phyloP scores from a whole-genome alignment of 176 grass and related monocot species.

The Hordeum vulgare region MorexV3_pseudomolecules_assembly NC_058521.1:356298712-356299211 shows the following conservation, averaged over 20 bases:
- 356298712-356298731: too few species aligned
- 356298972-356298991: not conserved
- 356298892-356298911: too few species aligned
- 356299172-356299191: not conserved
- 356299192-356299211: not conserved
- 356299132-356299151: not conserved
- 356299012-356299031: not conserved
- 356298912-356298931: not conserved
- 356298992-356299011: not conserved
- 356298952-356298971: not conserved
- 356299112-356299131: not conserved
- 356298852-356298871: too few species aligned
- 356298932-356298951: not conserved
- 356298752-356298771: too few species aligned
- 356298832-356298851: too few species aligned
- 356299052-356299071: not conserved
- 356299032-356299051: not conserved
- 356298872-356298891: too few species aligned
- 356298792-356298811: too few species aligned
- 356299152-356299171: not conserved
- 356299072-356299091: not conserved
- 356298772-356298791: too few species aligned
- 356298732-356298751: too few species aligned
- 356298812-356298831: too few species aligned
- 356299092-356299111: not conserved